phyloP scores from a whole-genome alignment of 106 monocot genomes.

The Dioscorea dumetorum region DNA sequence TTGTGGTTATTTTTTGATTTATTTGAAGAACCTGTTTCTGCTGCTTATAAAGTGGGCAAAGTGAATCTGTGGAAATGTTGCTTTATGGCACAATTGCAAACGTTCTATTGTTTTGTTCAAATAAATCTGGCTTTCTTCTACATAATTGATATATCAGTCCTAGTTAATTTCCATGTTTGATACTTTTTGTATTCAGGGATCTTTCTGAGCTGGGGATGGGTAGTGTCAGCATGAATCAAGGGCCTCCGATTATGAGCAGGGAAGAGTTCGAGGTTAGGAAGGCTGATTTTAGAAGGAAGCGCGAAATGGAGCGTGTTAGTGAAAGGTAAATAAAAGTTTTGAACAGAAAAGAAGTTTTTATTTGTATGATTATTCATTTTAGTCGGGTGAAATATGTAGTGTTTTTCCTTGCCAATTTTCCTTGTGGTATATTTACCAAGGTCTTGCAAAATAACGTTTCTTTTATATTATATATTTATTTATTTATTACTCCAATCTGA shows the following conservation, averaged over 20 bases:
- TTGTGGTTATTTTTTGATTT: not conserved
- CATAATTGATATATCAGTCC: not conserved
- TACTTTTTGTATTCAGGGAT: conserved; percentile 33
- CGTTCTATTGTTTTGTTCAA: not conserved
- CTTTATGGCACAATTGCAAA: not conserved
- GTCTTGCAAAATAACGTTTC: too few relatives aligned
- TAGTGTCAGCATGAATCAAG: conserved; percentile 39
- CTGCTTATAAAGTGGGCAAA: too few relatives aligned
- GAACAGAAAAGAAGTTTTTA: not conserved
- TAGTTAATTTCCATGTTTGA: not conserved
- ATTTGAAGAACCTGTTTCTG: not conserved
- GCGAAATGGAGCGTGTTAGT: conserved; percentile 47
- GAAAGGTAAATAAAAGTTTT: conserved; percentile 40
- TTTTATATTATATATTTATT: too few relatives aligned
- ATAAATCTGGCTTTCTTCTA: not conserved
- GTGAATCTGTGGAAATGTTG: too few relatives aligned
- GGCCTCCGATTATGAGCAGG: conserved; percentile 46
- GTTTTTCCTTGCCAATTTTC: too few relatives aligned
- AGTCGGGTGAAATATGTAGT: too few relatives aligned
- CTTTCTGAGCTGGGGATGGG: conserved; percentile 50
- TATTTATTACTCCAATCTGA: too few relatives aligned
- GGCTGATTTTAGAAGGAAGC: conserved; percentile 46
- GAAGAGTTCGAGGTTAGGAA: conserved; percentile 69
- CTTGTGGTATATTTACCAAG: too few relatives aligned
- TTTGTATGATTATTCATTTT: not conserved